A percentile compares a stretch with the other conserved stretches of the same genome.
phyloP scores from a whole-genome alignment of 176 grass and related monocot species.

The Puya raimondii region DNA sequence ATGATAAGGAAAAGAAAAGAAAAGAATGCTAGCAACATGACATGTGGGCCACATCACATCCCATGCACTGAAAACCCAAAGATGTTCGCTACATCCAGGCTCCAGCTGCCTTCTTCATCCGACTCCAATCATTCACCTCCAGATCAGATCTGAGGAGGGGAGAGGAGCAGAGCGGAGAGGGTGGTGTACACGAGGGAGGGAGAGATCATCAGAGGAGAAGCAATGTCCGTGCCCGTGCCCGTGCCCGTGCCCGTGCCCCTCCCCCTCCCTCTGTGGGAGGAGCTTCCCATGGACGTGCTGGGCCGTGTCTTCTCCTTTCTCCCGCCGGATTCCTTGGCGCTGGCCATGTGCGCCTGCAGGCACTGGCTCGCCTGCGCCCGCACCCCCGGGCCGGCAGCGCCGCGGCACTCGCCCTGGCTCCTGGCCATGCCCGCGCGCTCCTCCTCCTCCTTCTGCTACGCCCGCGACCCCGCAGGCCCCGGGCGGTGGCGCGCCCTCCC shows the following conservation, averaged over 20 bases:
- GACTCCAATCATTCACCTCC: slow-evolving; percentile 1
- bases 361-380: slow-evolving; percentile 24
- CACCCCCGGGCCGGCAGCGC: neutral
- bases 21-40: neutral
- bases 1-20: no score
- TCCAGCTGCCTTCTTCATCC: neutral
- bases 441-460: slow-evolving; percentile 3
- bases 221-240: neutral
- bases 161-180: no score
- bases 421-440: slow-evolving; percentile 21
- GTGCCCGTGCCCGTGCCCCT: neutral
- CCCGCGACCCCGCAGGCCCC: slow-evolving; percentile 9
- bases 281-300: slow-evolving; percentile 26
- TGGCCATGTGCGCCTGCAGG: slow-evolving; percentile 22
- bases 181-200: no score
- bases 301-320: slow-evolving; percentile 33
- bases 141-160: neutral
- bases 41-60: neutral
- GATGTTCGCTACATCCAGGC: neutral
- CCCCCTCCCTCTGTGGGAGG: slow-evolving; percentile 11
- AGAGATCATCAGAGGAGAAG: neutral
- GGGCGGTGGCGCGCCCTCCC: slow-evolving; percentile 24
- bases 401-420: slow-evolving; percentile 24
- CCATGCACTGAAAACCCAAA: neutral
- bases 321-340: slow-evolving; percentile 26